phyloP scores from a whole-genome alignment of 495 filamentous ascomycete species.

The Penicillium angulare region DNA sequence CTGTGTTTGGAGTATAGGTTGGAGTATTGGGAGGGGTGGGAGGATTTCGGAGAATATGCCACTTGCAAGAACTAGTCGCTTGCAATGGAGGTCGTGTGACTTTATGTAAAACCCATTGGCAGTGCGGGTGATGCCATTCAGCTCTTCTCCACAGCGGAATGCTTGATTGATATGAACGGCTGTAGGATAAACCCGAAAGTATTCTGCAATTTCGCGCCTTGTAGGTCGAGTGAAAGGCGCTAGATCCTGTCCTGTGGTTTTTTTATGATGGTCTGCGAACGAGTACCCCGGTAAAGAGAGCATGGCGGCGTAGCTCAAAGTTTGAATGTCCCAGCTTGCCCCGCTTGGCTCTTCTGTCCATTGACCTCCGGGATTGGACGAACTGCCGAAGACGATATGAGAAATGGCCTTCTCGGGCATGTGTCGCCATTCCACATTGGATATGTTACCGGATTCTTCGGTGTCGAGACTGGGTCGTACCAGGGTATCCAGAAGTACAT shows the following conservation, averaged over 20 bases:
- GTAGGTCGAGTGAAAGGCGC: conserved; percentile 58
- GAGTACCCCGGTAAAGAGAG: conserved; percentile 63
- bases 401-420: conserved; percentile 51
- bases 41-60: conserved; percentile 61
- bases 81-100: conserved; percentile 55
- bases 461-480: conserved; percentile 64
- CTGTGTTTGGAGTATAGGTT: conserved; percentile 33
- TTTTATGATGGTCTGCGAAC: conserved; percentile 53
- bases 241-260: conserved; percentile 39
- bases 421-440: conserved; percentile 57
- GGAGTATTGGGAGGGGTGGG: conserved; percentile 49
- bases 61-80: conserved; percentile 60
- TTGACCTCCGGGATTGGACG: conserved; percentile 56
- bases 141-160: conserved; percentile 44
- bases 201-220: conserved; percentile 56
- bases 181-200: conserved; percentile 55
- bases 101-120: conserved; percentile 51
- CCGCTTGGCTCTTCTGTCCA: conserved; percentile 59
- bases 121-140: conserved; percentile 45
- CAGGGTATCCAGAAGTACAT: conserved; percentile 63
- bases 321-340: conserved; percentile 57
- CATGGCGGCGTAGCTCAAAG: conserved; percentile 65
- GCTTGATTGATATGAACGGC: conserved; percentile 52
- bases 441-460: conserved; percentile 45
- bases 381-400: conserved; percentile 58